phyloP scores from a whole-genome alignment of 495 filamentous ascomycete species.

The Tuber brumale region DNA sequence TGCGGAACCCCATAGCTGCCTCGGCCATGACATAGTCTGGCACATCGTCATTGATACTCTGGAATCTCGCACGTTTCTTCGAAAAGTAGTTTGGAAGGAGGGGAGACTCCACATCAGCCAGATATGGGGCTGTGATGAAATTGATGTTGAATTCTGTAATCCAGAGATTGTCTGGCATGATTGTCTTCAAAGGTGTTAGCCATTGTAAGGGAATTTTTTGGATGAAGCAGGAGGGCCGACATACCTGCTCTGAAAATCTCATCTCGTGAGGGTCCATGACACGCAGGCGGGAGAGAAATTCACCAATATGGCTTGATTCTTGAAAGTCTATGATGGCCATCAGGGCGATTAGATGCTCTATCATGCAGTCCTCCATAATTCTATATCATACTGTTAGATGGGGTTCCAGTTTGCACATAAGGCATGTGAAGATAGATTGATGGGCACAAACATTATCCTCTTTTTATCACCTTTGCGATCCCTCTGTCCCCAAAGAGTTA shows the following conservation, averaged over 20 bases:
- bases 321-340: not conserved
- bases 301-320: not conserved
- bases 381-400: not conserved
- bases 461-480: not conserved
- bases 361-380: not conserved
- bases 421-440: not conserved
- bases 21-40: not conserved
- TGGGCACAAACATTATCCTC: not conserved
- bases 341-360: not conserved
- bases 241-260: not conserved
- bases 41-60: not conserved
- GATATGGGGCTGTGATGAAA: not conserved
- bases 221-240: not conserved
- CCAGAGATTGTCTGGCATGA: slow-evolving; percentile 8
- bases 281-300: not conserved
- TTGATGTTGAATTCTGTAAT: slow-evolving; percentile 7
- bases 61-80: not conserved
- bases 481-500: not conserved
- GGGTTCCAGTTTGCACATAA: not conserved
- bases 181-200: not conserved
- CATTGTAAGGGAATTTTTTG: not conserved
- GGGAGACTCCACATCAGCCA: not conserved
- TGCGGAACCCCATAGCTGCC: not conserved
- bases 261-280: not conserved
- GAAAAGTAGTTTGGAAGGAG: not conserved